Conservation (phyloP, 2,329 filamentous ascomycete genomes). For the Fusarium devonianum region DNA sequence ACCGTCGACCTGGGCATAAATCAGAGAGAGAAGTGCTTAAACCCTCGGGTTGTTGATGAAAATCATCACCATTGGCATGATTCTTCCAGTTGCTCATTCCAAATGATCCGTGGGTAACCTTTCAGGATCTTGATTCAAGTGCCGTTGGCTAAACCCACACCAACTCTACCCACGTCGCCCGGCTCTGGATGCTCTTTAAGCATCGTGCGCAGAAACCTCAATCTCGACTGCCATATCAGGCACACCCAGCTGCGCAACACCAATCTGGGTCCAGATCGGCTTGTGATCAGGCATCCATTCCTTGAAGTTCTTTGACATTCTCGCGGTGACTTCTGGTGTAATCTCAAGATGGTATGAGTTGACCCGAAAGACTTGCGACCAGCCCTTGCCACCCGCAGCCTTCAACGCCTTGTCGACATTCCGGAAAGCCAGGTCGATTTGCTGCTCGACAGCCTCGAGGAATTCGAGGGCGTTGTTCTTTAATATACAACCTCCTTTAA, state of each 20-base stretch:
- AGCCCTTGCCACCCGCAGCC: conserved; percentile 60
- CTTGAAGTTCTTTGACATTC: conserved; percentile 54
- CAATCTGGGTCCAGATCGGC: conserved; percentile 60
- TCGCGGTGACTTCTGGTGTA: conserved; percentile 47
- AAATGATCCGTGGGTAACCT: no score
- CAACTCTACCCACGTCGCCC: background rate
- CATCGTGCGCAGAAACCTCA: conserved; percentile 55
- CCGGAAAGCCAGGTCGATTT: conserved; percentile 59
- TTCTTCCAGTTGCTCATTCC: no score
- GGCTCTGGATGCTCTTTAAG: conserved; percentile 5
- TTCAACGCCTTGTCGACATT: conserved; percentile 61
- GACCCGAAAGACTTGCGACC: conserved; percentile 58
- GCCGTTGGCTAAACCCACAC: background rate
- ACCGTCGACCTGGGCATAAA: no score
- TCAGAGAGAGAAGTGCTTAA: no score
- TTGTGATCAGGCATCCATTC: conserved; percentile 59
- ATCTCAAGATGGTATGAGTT: conserved; percentile 53
- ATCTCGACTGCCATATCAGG: conserved; percentile 63
- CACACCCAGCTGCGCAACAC: conserved; percentile 54
- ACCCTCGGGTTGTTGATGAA: no score
- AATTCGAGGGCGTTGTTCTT: conserved; percentile 42
- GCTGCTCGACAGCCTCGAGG: conserved; percentile 46
- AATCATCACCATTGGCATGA: no score
- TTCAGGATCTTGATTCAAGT: background rate
- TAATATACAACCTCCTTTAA: conserved; percentile 43